Base-by-base conservation (phyloP, 345 rosid species). In the Hevea brasiliensis region DNA sequence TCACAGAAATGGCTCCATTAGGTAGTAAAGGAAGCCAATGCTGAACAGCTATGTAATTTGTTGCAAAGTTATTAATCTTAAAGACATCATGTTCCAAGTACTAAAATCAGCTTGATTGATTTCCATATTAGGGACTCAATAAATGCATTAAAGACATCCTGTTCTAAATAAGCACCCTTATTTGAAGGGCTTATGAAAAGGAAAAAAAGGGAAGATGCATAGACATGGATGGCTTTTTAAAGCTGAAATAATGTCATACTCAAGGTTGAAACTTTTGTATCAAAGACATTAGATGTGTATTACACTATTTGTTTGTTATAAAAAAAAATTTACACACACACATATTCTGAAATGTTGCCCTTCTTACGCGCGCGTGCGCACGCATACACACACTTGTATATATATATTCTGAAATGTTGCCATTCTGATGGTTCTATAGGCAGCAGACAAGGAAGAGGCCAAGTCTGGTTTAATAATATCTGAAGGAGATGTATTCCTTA, bases 401-500 rank as follows among this genome's bases (percentile, higher is more conserved):
- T 60, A 8, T 35, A 55, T 72, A 68, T 54, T 72, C 61, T 35
- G 1, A 72, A 58, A 23, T 67, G 44, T 42, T 56, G 61, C 54
- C 44, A 42, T 76, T 61, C 24, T 70, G 51, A 54, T 74, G 68
- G 73, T 21, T 81, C 20, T 60, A 56, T 70, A 87, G 93, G 90
- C 91, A 23, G 79, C 85, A 8, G 91, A 87, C 73, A 81, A 63
- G 80, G 87, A 80, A 61, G 86, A 82, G 78, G 80, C 82, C n/a
- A 81, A 68, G 65, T 84, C 92, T 24, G 92, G 92, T n/a, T 62
- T 82, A 66, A 80, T 88, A 79, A 84, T 74, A 72, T 88, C 89
- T 26, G 89, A 87, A 72, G 87, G 88, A 67, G 92, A 88, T 80
- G 59, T 78, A 77, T 82, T 88, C 75, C 85, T 88, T 67, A 82